phyloP scores from a whole-genome alignment of 192 early-diverging fungal genomes.

The Kappamyces sp. region DNA sequence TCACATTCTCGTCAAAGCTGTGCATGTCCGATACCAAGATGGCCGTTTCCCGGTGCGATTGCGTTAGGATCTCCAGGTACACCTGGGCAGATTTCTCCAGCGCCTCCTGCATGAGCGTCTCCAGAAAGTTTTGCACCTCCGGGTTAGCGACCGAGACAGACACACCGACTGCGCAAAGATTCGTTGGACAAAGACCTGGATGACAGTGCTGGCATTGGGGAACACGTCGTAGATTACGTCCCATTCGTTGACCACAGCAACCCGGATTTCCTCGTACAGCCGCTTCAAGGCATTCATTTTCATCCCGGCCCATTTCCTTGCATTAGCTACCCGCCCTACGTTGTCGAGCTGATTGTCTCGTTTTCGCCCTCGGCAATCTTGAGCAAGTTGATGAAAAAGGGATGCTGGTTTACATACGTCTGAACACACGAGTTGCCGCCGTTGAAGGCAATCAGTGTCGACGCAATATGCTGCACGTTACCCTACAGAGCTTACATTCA shows the following conservation, averaged over 20 bases:
- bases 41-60: slow-evolving; percentile 68
- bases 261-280: slow-evolving; percentile 79
- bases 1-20: slow-evolving; percentile 63
- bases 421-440: slow-evolving; percentile 91
- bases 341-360: slow-evolving; percentile 19
- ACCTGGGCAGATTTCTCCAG: slow-evolving; percentile 67
- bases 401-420: slow-evolving; percentile 95
- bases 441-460: slow-evolving; percentile 87
- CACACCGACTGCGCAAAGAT: slow-evolving; percentile 92
- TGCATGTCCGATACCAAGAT: slow-evolving; percentile 72
- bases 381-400: slow-evolving; percentile 84
- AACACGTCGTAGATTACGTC: slow-evolving; percentile 90
- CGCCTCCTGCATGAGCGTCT: slow-evolving; percentile 66
- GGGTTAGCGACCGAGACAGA: slow-evolving; percentile 1
- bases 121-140: slow-evolving; percentile 84
- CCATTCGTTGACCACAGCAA: slow-evolving; percentile 82
- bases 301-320: background rate
- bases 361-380: slow-evolving; percentile 51
- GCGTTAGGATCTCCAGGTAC: slow-evolving; percentile 70
- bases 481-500: slow-evolving; percentile 55
- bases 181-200: slow-evolving; percentile 90
- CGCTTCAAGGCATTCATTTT: slow-evolving; percentile 50
- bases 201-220: slow-evolving; percentile 80
- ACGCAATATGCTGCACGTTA: slow-evolving; percentile 70
- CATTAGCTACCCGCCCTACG: slow-evolving; percentile 4